Conservation (phyloP, 805 yeast species). For the Candida vaughaniae region DNA sequence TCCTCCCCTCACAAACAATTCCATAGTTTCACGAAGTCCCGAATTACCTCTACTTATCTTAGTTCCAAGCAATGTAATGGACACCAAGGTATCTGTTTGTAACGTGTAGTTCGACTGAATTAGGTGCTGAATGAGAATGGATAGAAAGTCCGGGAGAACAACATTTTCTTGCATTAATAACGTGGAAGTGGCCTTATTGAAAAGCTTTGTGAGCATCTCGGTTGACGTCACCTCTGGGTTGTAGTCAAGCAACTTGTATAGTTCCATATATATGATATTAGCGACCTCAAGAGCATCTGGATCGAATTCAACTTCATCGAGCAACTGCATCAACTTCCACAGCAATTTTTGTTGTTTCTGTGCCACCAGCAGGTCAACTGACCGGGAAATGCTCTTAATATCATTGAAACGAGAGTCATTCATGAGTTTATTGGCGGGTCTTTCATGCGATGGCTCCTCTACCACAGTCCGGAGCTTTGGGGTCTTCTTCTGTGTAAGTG, state of each 20-base stretch:
- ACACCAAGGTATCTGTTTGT: slow-evolving; percentile 21
- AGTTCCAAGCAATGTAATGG: slow-evolving; percentile 28
- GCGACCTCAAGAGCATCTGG: slow-evolving; percentile 4
- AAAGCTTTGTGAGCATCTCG: slow-evolving; percentile 1
- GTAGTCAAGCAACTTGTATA: slow-evolving; percentile 12
- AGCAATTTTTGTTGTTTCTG: slow-evolving; percentile 3
- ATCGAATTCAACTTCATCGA: slow-evolving; percentile 6
- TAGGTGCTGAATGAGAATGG: slow-evolving; percentile 21
- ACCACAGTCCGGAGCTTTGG: slow-evolving; percentile 4
- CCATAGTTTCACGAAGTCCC: slow-evolving; percentile 4
- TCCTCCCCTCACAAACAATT: slow-evolving; percentile 9
- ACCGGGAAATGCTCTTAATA: slow-evolving; percentile 10
- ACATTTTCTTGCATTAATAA: neutral
- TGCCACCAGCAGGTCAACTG: slow-evolving; percentile 7
- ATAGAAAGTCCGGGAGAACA: slow-evolving; percentile 27
- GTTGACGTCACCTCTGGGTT: neutral
- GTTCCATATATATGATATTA: slow-evolving; percentile 11
- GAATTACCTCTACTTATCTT: slow-evolving; percentile 4
- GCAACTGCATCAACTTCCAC: slow-evolving; percentile 3
- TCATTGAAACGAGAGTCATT: slow-evolving; percentile 6
- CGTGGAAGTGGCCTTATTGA: slow-evolving; percentile 7
- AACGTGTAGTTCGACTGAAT: slow-evolving; percentile 13
- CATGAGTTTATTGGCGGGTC: neutral
- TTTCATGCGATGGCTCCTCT: slow-evolving; percentile 9
- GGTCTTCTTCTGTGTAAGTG: no score